Evolutionary conservation across 2,329 filamentous ascomycete genomes (phyloP).

Genomic region (Chaetomium globosum): DNA sequence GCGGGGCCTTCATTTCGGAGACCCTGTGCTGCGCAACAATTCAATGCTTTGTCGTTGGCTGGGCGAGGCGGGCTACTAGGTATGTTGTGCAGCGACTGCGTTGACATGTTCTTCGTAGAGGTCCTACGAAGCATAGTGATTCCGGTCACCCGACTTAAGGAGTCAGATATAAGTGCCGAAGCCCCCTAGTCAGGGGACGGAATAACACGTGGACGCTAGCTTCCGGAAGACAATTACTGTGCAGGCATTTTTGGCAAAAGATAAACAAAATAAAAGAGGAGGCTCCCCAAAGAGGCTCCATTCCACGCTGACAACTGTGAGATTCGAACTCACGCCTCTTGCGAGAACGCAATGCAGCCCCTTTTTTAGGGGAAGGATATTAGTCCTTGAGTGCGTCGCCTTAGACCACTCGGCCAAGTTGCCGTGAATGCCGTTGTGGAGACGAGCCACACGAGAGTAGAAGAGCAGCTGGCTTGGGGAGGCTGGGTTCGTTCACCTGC

Average conservation of each 20-base stretch:
- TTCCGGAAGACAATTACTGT: no score
- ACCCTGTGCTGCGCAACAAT: conserved; percentile 8
- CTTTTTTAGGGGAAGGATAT: conserved; percentile 21
- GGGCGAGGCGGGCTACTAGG: not conserved
- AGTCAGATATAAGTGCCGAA: not conserved
- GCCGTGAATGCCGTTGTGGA: conserved; percentile 15
- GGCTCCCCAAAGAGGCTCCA: not conserved
- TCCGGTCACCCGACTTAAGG: not conserved
- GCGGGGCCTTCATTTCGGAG: not conserved
- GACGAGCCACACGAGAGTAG: not conserved
- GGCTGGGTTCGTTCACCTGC: not conserved
- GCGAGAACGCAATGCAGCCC: conserved; percentile 30
- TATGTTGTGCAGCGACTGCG: no score
- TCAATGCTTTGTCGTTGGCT: not conserved
- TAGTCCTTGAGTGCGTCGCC: conserved; percentile 31
- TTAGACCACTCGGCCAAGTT: conserved; percentile 33
- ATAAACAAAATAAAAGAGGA: not conserved
- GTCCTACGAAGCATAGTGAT: not conserved
- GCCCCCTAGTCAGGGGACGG: not conserved
- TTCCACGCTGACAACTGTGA: conserved; percentile 24
- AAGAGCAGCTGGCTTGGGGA: not conserved
- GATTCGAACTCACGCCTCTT: conserved; percentile 35
- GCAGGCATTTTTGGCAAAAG: not conserved
- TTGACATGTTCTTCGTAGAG: not conserved
- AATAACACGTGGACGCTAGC: not conserved